A percentile compares a stretch with the other conserved stretches of the same genome.
Conservation (phyloP, 2,329 filamentous ascomycete species). For the Calonectria pteridis region DNA sequence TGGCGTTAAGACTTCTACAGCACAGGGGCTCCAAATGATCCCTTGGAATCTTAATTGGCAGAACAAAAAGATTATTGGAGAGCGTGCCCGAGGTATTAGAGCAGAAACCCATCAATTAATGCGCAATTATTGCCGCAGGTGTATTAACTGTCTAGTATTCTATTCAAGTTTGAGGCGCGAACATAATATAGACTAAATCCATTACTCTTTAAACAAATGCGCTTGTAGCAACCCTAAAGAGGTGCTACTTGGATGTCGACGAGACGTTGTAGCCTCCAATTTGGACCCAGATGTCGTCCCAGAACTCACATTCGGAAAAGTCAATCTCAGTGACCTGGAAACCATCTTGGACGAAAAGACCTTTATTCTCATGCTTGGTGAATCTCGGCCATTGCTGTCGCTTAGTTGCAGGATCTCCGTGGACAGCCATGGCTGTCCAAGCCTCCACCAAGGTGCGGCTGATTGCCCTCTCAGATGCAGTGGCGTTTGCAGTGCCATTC, state of each 20-base stretch:
- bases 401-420: conserved; percentile 20
- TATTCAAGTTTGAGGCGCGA: not conserved
- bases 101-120: too few relatives aligned
- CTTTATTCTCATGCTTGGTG: not conserved
- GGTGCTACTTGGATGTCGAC: not conserved
- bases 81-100: too few relatives aligned
- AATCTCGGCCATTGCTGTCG: conserved; percentile 26
- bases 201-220: not conserved
- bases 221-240: not conserved
- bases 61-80: not conserved
- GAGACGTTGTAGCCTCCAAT: conserved; percentile 20
- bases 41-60: not conserved
- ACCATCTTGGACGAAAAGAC: not conserved
- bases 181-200: not conserved
- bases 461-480: conserved; percentile 20
- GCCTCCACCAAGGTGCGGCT: conserved; percentile 25
- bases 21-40: too few relatives aligned
- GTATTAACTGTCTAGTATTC: too few relatives aligned
- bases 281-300: conserved; percentile 31
- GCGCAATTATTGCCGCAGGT: too few relatives aligned
- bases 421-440: conserved; percentile 34
- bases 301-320: conserved; percentile 35
- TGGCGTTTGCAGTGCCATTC: conserved; percentile 28
- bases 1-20: too few relatives aligned
- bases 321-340: not conserved